These are phyloP conservation scores for Naegleria gruberi DNA, from an alignment of 208 protist genomes.

Conservation along the genomic window DNA sequence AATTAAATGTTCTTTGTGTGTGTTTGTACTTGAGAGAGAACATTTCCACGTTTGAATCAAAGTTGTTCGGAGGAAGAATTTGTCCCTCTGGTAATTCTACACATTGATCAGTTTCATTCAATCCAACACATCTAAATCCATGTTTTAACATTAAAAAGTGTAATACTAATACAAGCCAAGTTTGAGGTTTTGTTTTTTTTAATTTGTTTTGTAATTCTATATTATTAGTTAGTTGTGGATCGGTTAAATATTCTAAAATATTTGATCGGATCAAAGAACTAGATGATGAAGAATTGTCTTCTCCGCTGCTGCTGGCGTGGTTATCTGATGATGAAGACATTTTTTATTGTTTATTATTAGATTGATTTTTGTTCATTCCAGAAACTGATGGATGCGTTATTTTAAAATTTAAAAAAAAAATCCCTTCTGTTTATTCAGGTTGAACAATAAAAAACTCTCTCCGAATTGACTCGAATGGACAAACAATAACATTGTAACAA, in stretches of 20 bases:
- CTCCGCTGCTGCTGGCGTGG: no score
- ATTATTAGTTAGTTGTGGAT: background rate
- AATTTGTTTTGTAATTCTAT: background rate
- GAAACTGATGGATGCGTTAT: no score
- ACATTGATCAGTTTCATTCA: background rate
- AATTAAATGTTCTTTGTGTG: background rate
- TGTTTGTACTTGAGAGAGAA: background rate
- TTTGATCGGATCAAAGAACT: background rate
- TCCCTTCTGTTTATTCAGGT: no score
- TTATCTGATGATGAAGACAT: no score
- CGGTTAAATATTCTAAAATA: background rate
- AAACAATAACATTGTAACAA: no score
- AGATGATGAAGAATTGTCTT: background rate
- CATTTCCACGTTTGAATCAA: background rate
- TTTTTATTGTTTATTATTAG: no score
- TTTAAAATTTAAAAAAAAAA: no score
- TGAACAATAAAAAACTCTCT: no score
- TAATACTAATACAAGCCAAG: background rate
- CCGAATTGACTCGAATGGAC: no score
- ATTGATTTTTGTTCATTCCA: no score
- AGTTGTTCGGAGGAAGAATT: background rate
- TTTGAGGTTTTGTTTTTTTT: background rate
- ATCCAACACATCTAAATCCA: background rate
- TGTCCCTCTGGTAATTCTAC: background rate
- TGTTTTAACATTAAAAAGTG: constrained; percentile 2